phyloP scores from a whole-genome alignment of 495 filamentous ascomycete species.

The Penicillium crystallinum region DNA sequence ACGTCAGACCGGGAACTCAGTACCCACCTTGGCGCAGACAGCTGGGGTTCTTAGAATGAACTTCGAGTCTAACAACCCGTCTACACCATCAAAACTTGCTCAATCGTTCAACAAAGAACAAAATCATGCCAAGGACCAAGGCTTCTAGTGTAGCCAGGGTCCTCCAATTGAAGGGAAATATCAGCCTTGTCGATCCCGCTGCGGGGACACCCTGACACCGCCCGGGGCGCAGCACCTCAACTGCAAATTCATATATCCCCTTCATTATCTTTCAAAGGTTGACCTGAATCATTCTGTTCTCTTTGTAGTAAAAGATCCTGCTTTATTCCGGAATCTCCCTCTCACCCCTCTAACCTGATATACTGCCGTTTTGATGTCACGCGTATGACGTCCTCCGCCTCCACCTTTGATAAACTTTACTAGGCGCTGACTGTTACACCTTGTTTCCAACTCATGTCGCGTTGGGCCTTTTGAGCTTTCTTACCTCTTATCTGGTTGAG shows the following conservation, averaged over 20 bases:
- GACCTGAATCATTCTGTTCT: neutral
- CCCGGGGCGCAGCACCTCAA: slow-evolving; percentile 8
- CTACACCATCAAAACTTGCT: neutral
- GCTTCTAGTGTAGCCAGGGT: slow-evolving; percentile 1
- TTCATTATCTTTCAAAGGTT: neutral
- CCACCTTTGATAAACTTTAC: slow-evolving; percentile 3
- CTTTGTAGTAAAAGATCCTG: neutral
- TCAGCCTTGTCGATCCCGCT: slow-evolving; percentile 19
- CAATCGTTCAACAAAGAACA: neutral
- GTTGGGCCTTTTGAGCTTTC: neutral
- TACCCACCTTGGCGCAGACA: slow-evolving; percentile 13
- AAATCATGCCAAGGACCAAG: neutral
- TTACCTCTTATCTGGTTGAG: neutral
- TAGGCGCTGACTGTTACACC: neutral
- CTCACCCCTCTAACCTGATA: neutral
- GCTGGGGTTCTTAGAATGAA: neutral
- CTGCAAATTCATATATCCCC: neutral
- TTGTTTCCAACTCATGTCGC: neutral
- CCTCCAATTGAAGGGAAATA: neutral
- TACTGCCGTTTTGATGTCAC: neutral
- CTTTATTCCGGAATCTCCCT: neutral
- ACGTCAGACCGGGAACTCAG: slow-evolving; percentile 3
- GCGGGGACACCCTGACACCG: slow-evolving; percentile 24
- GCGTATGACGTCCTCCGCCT: slow-evolving; percentile 5
- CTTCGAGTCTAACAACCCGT: neutral